Evolutionary conservation across 2,329 filamentous ascomycete genomes (phyloP).

Genomic region (Aspergillus sp.): DNA sequence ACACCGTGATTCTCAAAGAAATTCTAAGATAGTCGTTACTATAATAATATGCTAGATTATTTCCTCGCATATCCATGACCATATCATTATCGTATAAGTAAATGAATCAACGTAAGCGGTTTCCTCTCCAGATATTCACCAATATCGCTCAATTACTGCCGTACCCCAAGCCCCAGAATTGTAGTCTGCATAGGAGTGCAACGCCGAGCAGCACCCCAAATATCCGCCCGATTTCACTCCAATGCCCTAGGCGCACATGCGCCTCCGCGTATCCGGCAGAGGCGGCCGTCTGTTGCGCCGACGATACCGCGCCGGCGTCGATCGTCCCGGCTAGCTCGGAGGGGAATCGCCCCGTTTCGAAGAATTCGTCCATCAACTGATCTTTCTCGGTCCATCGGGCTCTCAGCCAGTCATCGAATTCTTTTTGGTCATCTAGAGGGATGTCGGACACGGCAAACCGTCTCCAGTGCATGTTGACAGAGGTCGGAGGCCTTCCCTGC

Average conservation of each 20-base stretch:
- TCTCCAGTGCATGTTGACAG: conserved; percentile 95
- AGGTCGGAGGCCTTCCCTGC: conserved; percentile 84
- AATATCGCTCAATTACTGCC: conserved; percentile 9
- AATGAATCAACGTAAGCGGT: neutral
- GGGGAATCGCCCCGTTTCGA: conserved; percentile 76
- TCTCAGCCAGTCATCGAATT: conserved; percentile 81
- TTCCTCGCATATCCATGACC: neutral
- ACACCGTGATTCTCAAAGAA: neutral
- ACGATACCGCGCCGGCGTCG: conserved; percentile 43
- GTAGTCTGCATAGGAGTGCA: conserved; percentile 30
- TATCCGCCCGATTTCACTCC: conserved; percentile 45
- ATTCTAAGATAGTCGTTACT: neutral
- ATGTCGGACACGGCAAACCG: conserved; percentile 79
- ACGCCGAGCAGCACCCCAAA: conserved; percentile 41
- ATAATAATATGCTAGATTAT: neutral
- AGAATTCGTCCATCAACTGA: conserved; percentile 78
- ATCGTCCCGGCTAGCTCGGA: conserved; percentile 58
- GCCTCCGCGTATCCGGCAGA: conserved; percentile 44
- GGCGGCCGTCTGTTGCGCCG: conserved; percentile 31
- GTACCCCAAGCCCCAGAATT: conserved; percentile 24
- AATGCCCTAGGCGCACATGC: conserved; percentile 42
- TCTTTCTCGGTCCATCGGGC: conserved; percentile 94
- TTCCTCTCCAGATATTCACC: neutral
- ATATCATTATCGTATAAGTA: neutral
- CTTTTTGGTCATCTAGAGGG: conserved; percentile 69